Conservation (phyloP, 1,284 basidiomycete species). For the Pseudozyma thailandica region DNA sequence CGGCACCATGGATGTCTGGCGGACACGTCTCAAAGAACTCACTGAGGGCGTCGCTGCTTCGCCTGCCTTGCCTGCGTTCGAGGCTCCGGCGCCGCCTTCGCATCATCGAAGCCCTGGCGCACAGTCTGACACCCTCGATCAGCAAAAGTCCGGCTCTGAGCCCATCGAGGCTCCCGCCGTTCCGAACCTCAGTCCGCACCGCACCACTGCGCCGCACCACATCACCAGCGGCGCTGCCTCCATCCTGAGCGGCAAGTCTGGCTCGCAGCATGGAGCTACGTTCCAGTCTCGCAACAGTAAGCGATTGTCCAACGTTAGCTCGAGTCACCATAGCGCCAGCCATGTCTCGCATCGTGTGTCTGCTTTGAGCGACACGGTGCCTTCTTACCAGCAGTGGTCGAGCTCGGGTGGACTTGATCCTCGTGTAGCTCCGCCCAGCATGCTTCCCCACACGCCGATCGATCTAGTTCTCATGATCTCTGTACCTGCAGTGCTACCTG, state of each 20-base stretch:
- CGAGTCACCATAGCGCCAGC: constrained; percentile 36
- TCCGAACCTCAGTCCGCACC: constrained; percentile 16
- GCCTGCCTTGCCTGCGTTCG: constrained; percentile 6
- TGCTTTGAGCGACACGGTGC: constrained; percentile 26
- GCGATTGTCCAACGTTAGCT: constrained; percentile 35
- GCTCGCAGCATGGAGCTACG: constrained; percentile 33
- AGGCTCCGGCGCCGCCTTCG: background rate
- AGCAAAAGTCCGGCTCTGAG: constrained; percentile 1
- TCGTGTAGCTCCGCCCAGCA: constrained; percentile 51
- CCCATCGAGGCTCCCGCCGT: constrained; percentile 1
- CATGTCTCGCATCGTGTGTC: constrained; percentile 22
- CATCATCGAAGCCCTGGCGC: constrained; percentile 1
- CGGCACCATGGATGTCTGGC: constrained; percentile 89
- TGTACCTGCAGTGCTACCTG: constrained; percentile 72
- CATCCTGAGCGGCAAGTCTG: constrained; percentile 48
- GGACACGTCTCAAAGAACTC: constrained; percentile 67
- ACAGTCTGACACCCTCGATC: constrained; percentile 8
- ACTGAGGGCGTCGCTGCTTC: constrained; percentile 24
- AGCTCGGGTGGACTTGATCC: constrained; percentile 62
- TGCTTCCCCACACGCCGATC: constrained; percentile 81
- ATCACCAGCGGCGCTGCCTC: constrained; percentile 38
- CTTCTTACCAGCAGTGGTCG: constrained; percentile 57
- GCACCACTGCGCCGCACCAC: constrained; percentile 10
- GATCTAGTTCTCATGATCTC: constrained; percentile 93
- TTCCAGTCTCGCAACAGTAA: constrained; percentile 19